phyloP scores from a whole-genome alignment of 257 asterid species.

The Voacanga thouarsii region DNA sequence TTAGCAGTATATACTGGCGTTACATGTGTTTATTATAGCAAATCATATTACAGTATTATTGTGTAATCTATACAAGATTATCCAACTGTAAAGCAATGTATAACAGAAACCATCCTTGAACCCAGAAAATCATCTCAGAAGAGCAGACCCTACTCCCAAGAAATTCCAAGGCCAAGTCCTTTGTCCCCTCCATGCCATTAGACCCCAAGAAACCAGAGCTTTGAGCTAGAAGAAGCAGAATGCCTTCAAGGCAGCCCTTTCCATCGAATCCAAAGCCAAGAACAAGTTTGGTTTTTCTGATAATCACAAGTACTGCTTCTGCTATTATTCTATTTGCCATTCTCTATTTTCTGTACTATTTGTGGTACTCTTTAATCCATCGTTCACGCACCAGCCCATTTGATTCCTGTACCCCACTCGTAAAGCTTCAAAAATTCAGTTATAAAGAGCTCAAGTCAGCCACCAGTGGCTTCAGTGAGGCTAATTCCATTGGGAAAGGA shows the following conservation, averaged over 20 bases:
- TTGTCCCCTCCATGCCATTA: background rate
- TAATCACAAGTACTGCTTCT: conserved; percentile 49
- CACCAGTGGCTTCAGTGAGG: conserved; percentile 59
- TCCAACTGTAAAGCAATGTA: conserved; percentile 40
- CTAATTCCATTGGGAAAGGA: conserved; percentile 80
- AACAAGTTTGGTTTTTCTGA: conserved; percentile 42
- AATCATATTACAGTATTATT: conserved; percentile 9
- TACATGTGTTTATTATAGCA: background rate
- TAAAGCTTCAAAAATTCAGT: conserved; percentile 70
- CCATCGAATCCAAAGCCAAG: conserved; percentile 40
- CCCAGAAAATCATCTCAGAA: conserved; percentile 1
- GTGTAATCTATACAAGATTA: conserved; percentile 18
- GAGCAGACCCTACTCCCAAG: background rate
- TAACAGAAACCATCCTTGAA: background rate
- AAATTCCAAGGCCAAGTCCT: background rate
- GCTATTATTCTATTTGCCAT: conserved; percentile 60
- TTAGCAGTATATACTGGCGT: background rate
- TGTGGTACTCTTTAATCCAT: conserved; percentile 63
- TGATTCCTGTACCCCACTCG: conserved; percentile 51
- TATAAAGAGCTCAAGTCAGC: conserved; percentile 74
- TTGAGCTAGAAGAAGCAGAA: conserved; percentile 15
- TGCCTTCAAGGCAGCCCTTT: conserved; percentile 65
- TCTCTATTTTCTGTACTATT: conserved; percentile 57
- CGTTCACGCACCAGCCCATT: conserved; percentile 81
- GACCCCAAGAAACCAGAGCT: conserved; percentile 1